Conservation (phyloP, 305 asterid genomes). For the Fraxinus sp. region DNA sequence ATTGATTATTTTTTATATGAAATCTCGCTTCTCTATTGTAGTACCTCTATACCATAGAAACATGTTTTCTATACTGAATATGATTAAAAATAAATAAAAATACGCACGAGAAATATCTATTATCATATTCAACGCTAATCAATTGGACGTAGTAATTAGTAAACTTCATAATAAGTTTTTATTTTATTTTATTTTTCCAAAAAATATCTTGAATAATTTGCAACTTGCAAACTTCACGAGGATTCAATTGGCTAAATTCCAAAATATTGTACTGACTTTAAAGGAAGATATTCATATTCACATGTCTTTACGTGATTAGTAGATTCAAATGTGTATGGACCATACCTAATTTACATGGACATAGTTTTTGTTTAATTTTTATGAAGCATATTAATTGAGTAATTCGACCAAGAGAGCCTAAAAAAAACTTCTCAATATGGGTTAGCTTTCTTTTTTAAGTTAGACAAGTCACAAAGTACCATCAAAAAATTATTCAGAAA, state of each 20-base stretch:
- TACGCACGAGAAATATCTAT: too few relatives aligned
- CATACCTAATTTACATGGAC: neutral
- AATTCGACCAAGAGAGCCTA: neutral
- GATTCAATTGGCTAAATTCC: neutral
- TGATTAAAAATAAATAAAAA: too few relatives aligned
- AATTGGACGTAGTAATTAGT: too few relatives aligned
- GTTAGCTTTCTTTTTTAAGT: too few relatives aligned
- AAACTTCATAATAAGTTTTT: neutral
- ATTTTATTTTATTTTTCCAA: neutral
- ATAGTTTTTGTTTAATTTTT: neutral
- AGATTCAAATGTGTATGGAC: neutral
- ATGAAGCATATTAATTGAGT: neutral
- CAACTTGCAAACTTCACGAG: neutral
- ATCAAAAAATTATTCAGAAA: too few relatives aligned
- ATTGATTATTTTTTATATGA: too few relatives aligned
- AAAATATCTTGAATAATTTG: neutral
- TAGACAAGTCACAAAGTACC: too few relatives aligned
- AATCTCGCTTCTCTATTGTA: too few relatives aligned
- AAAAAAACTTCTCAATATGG: too few relatives aligned
- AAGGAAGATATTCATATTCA: neutral
- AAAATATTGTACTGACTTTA: neutral
- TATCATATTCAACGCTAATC: neutral
- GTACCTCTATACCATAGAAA: neutral
- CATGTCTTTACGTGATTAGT: neutral
- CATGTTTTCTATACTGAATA: too few relatives aligned